Percentiles rank a stretch among this genome's conserved stretches.
These are phyloP conservation scores for Aethionema arabicum DNA, from an alignment of 345 rosid genomes.

Conservation along the genomic window DNA sequence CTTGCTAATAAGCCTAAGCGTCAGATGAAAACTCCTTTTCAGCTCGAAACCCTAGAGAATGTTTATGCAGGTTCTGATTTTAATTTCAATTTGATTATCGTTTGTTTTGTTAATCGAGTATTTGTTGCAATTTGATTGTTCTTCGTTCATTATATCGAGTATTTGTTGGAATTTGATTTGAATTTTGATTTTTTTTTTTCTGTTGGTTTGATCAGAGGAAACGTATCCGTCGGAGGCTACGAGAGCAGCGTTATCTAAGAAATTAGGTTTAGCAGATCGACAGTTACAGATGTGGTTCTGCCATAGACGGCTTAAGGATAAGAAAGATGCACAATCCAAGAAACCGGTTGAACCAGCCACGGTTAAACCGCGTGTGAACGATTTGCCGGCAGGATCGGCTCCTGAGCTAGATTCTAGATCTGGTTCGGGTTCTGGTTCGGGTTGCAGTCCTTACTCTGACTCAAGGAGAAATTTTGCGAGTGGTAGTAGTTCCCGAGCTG, in stretches of 20 bases:
- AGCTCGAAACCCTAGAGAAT: slow-evolving; percentile 83
- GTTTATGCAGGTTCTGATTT: slow-evolving; percentile 52
- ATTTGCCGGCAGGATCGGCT: slow-evolving; percentile 44
- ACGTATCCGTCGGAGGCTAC: slow-evolving; percentile 78
- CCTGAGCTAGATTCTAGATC: slow-evolving; percentile 67
- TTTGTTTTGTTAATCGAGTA: slow-evolving; percentile 5
- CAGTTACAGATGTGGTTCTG: slow-evolving; percentile 99
- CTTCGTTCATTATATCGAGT: not conserved
- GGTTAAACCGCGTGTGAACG: slow-evolving; percentile 38
- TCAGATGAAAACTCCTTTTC: slow-evolving; percentile 98
- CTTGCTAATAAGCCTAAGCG: slow-evolving; percentile 70
- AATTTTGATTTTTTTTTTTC: slow-evolving; percentile 12
- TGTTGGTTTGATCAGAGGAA: slow-evolving; percentile 54
- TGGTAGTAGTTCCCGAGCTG: slow-evolving; percentile 45
- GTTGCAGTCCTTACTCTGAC: slow-evolving; percentile 70
- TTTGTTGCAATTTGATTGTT: not conserved
- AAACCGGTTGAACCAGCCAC: slow-evolving; percentile 44
- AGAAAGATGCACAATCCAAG: slow-evolving; percentile 59
- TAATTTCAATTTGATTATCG: not conserved
- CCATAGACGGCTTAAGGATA: slow-evolving; percentile 93
- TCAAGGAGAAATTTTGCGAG: slow-evolving; percentile 42
- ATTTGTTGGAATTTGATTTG: not conserved
- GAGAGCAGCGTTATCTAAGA: slow-evolving; percentile 72
- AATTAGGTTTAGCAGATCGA: slow-evolving; percentile 85
- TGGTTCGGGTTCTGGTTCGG: slow-evolving; percentile 62